phyloP scores from a whole-genome alignment of 2,329 filamentous ascomycete species.

The Penicillium sp. region DNA sequence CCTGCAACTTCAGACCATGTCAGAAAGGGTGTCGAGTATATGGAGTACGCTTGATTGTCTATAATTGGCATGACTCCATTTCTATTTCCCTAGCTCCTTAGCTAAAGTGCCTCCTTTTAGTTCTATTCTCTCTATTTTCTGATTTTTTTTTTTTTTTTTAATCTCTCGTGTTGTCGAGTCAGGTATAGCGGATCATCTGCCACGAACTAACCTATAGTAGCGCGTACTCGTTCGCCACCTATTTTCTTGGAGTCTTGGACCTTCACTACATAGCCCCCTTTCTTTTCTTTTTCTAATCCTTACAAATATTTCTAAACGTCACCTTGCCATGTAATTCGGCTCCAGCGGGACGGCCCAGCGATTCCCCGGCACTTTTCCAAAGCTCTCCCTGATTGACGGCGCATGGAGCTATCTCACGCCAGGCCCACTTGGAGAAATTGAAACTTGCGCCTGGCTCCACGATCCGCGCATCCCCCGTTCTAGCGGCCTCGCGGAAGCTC shows the following conservation, averaged over 20 bases:
- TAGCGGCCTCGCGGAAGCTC: constrained; percentile 17
- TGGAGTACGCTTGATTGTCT: not conserved
- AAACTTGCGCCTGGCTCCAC: constrained; percentile 20
- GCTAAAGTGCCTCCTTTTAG: not conserved
- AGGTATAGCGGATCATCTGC: not conserved
- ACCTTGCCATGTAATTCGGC: not conserved
- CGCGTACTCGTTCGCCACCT: not conserved
- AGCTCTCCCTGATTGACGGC: constrained; percentile 13
- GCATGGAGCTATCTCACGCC: constrained; percentile 16
- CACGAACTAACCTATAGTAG: not conserved
- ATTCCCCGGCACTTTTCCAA: constrained; percentile 4
- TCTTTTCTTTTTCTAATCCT: not conserved
- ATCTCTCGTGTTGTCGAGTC: not conserved
- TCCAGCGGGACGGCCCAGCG: constrained; percentile 13
- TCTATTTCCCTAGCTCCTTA: not conserved
- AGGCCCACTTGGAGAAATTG: constrained; percentile 22
- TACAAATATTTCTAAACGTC: not conserved
- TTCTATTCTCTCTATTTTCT: not conserved
- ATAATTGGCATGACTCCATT: not conserved
- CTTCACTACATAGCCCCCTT: not conserved
- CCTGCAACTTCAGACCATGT: not conserved
- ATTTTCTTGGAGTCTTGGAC: not conserved
- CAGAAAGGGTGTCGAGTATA: not conserved
- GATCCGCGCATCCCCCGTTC: constrained; percentile 26
- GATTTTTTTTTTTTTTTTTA: not conserved